phyloP scores from a whole-genome alignment of 2,329 filamentous ascomycete genomes.

The Helotiales sp. region DNA sequence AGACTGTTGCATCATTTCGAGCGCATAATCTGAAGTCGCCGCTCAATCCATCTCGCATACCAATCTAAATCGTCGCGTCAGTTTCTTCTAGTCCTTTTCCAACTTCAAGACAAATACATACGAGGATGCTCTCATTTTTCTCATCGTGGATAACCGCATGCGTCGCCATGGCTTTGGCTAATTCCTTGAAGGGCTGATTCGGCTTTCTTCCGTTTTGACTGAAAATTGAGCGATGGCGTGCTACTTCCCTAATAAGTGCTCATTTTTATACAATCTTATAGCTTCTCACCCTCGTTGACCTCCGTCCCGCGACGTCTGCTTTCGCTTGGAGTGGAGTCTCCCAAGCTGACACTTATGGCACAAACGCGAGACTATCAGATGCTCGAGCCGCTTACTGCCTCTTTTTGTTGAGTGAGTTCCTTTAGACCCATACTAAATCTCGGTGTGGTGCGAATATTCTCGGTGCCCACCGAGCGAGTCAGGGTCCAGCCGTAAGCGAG shows the following conservation, averaged over 20 bases:
- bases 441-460: background rate
- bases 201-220: background rate
- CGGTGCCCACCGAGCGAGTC: background rate
- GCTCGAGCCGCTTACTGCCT: background rate
- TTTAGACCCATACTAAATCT: background rate
- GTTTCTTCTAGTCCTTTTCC: background rate
- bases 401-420: background rate
- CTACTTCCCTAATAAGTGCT: background rate
- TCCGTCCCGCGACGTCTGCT: background rate
- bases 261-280: background rate
- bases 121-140: background rate
- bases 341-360: background rate
- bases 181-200: background rate
- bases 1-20: background rate
- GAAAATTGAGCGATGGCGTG: background rate
- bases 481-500: background rate
- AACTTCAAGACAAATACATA: background rate
- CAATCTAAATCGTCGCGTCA: background rate
- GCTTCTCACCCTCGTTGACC: background rate
- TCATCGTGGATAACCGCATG: background rate
- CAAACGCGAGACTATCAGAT: background rate
- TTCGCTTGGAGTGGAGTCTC: background rate
- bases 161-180: background rate
- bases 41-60: background rate
- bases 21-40: background rate